Base-by-base conservation (phyloP, 2,329 filamentous ascomycete genomes). In the Huntiella abstrusa region DNA sequence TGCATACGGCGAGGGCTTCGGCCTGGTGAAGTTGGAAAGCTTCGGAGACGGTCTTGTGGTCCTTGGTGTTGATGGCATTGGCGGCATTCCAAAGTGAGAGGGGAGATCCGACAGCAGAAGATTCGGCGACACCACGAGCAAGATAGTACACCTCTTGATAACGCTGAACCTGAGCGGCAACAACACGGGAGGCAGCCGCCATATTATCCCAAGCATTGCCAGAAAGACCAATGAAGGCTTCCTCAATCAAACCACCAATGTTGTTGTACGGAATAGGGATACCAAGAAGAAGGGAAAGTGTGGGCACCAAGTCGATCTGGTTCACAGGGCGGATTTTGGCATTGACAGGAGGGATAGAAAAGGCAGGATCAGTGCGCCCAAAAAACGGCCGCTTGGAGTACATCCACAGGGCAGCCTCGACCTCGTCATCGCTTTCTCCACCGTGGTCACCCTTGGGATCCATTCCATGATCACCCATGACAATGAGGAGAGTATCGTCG, bases 401-500 rank as follows among this genome's bases (percentile, higher is more conserved):
- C 86, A 98, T 93, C 88, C 91, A 98, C 41, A 98, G 62, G 2
- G 91, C 86, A 47, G 91, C 86, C 60, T 98, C 78, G 5, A 98
- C 75, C 60, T 98, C 91, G 52, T 96, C 86, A 54, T 95, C 84
- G 32, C 88, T 95, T 65, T 98, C 91, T 46, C 91, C 91, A n/a
- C 91, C 91, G 57, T 98, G 91, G 54, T 98, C 91, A 13, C 91
- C 91, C 64, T 98, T 96, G 51, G 74, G 68, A 60, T 98, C 91
- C 91, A 98, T 98, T 8, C 91, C 91, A 58, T 98, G 91, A 59
- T 98, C 91, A n/a, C 91, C 91, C 85, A 98, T 93, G 11, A 98
- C 83, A 15, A 98, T 77, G 33, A 98, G 66, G 16, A 98, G 66
- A 0, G 91, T 98, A 47, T 84, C 67, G 45, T 95, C 81, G 54